phyloP scores from a whole-genome alignment of 1,139 yeast species.

The Geotrichum reessii region DNA sequence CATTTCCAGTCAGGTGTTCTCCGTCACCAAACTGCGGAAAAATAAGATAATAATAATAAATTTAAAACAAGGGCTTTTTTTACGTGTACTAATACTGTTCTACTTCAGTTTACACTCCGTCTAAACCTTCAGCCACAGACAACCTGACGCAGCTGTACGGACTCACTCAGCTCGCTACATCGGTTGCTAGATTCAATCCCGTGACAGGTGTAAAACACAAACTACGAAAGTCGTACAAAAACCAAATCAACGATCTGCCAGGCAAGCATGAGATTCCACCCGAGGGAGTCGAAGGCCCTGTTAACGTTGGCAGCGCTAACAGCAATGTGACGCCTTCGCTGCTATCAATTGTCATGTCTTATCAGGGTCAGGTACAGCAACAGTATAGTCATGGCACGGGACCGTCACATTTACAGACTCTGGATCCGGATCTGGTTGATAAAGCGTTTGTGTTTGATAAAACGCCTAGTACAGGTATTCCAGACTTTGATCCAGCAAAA shows the following conservation, averaged over 20 bases:
- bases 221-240: conserved; percentile 86
- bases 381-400: not conserved
- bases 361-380: conserved; percentile 23
- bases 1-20: not conserved
- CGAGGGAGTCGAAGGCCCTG: conserved; percentile 30
- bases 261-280: conserved; percentile 62
- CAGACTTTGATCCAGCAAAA: conserved; percentile 68
- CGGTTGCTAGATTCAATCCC: conserved; percentile 82
- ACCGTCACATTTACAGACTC: conserved; percentile 13
- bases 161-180: conserved; percentile 59
- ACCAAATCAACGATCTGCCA: conserved; percentile 79
- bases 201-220: conserved; percentile 89
- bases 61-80: not conserved
- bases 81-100: conserved; percentile 6
- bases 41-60: not conserved
- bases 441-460: conserved; percentile 58
- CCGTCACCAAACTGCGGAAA: not conserved
- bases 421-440: conserved; percentile 45
- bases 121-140: conserved; percentile 61
- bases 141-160: conserved; percentile 68
- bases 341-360: conserved; percentile 29
- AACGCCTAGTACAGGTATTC: conserved; percentile 66
- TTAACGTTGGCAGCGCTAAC: conserved; percentile 33
- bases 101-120: conserved; percentile 21
- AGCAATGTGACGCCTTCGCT: conserved; percentile 27